A percentile compares a stretch with the other conserved stretches of the same genome.
Evolutionary conservation across 495 filamentous ascomycete species (phyloP).

Genomic region (Evansstolkia leycettana): DNA sequence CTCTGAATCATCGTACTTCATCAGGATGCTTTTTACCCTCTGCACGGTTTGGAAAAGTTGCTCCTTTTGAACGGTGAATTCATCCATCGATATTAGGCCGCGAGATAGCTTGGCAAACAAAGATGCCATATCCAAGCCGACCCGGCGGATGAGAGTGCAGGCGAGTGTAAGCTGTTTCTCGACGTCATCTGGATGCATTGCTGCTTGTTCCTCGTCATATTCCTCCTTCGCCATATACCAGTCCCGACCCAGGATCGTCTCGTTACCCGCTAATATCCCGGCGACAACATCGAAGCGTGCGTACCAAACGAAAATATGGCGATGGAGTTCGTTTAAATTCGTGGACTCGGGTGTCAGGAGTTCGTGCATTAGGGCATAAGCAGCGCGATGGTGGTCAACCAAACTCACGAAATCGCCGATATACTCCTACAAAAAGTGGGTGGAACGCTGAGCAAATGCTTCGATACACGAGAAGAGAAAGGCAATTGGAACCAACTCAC

Average conservation of each 20-base stretch:
- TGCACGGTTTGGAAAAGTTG: conserved; percentile 40
- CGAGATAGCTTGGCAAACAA: conserved; percentile 57
- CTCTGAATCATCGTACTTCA: conserved; percentile 44
- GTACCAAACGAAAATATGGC: conserved; percentile 76
- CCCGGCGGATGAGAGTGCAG: conserved; percentile 53
- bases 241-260: conserved; percentile 58
- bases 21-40: conserved; percentile 43
- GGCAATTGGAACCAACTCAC: conserved; percentile 45
- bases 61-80: conserved; percentile 52
- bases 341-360: conserved; percentile 69
- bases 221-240: conserved; percentile 64
- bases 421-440: conserved; percentile 57
- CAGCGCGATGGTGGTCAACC: conserved; percentile 84
- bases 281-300: conserved; percentile 77
- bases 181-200: conserved; percentile 49
- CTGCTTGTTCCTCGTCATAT: conserved; percentile 46
- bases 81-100: conserved; percentile 48
- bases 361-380: conserved; percentile 64
- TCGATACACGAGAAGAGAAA: background rate
- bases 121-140: conserved; percentile 69
- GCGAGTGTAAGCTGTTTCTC: conserved; percentile 52
- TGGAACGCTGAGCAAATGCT: conserved; percentile 1
- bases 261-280: conserved; percentile 68
- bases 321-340: conserved; percentile 52
- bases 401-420: conserved; percentile 91